Percentiles rank a stretch among this genome's conserved stretches.
These are phyloP conservation scores for Uromyces viciae-fabae DNA, from an alignment of 1,284 basidiomycete genomes.

Conservation along the genomic window DNA sequence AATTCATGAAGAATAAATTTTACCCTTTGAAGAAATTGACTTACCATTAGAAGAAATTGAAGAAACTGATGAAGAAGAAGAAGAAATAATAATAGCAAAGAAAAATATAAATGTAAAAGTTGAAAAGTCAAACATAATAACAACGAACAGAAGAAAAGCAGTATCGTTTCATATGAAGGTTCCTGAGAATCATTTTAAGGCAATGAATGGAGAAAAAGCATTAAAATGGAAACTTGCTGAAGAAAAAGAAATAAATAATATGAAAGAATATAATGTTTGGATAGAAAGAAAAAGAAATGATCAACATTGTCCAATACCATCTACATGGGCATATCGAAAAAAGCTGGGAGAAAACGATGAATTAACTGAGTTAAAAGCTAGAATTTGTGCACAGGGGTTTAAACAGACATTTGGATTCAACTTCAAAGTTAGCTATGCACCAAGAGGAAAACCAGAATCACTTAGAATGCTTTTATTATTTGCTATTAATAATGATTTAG, in stretches of 20 bases:
- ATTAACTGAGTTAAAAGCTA: too few relatives aligned
- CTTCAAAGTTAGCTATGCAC: too few relatives aligned
- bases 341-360: too few relatives aligned
- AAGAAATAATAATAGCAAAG: background rate
- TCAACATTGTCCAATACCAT: too few relatives aligned
- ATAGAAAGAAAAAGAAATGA: too few relatives aligned
- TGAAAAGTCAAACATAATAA: background rate
- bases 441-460: too few relatives aligned
- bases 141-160: background rate
- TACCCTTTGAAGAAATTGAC: background rate
- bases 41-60: background rate
- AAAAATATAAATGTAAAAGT: background rate
- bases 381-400: too few relatives aligned
- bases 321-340: too few relatives aligned
- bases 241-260: background rate
- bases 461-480: too few relatives aligned
- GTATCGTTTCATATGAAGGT: background rate
- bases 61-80: background rate
- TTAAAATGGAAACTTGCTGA: background rate
- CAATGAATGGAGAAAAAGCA: background rate
- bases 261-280: background rate
- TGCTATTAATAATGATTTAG: too few relatives aligned
- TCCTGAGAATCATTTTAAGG: background rate
- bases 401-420: too few relatives aligned
- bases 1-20: background rate